Evolutionary conservation across 768 basidiomycete species (phyloP), one percentile per base, ranked within the genome.

Genomic region (Amanita brunnescens): DNA sequence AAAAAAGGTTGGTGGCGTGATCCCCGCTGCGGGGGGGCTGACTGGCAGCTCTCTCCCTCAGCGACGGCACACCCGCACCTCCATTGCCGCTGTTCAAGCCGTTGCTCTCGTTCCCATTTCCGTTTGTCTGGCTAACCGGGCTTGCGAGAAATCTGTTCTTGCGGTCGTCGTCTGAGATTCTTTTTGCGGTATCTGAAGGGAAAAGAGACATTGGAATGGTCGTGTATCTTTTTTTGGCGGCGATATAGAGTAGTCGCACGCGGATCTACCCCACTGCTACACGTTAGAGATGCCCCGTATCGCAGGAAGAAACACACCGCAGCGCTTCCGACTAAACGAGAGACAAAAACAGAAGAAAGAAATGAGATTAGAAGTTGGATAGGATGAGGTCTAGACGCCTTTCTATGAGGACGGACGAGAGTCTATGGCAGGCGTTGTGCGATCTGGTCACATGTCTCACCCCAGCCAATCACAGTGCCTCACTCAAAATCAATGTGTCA

Each of bases 1-100:
- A 18, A 73, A 68, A 46, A 79, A 59, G 54, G 73, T 76, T 50
- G 55, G 12, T 9, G 10, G 9, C 61, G 57, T 72, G 72, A 23
- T 72, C 72, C 41, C 76, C 72, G 3, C 70, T 66, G 55, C 75
- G 76, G 2, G 84, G 83, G 6, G 85, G 85, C 60, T 87, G 85
- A 62, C 80, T 83, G 1, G 83, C 76, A 38, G 85, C 84, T 53
- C 85, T 71, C 66, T 85, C 81, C 52, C 80, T 75, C 46, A 73
- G 68, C 52, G 75, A 70, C 9, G 49, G 49, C 6, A 34, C 47
- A 39, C 24, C 35, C 13, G 32, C 35, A 39, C 33, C 30, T 2
- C 32, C 41, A 13, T n/a, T 42, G 12, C 24, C 26, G 29, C 16
- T 45, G 13, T 14, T 2, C 10, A 12, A 13, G 29, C 43, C 18